These are phyloP conservation scores for Echinochloa phyllopogon DNA, from an alignment of 176 grass and related monocot species.

Conservation along the genomic window DNA sequence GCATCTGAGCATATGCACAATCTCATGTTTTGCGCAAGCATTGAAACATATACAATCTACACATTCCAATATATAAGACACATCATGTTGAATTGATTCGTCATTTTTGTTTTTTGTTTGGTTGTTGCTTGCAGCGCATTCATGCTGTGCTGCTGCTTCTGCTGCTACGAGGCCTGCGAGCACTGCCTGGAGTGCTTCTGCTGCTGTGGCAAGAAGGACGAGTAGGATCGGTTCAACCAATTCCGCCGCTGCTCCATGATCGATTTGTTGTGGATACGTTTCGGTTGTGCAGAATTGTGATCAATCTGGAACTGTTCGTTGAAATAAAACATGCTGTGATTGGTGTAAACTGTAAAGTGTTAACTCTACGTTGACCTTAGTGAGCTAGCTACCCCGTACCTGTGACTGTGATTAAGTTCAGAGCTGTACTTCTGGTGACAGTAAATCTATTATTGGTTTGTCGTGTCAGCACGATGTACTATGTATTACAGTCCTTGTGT, in stretches of 20 bases:
- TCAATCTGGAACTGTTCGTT: constrained; percentile 21
- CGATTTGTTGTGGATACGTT: neutral
- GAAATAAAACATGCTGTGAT: constrained; percentile 27
- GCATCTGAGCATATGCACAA: neutral
- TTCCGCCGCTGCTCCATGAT: neutral
- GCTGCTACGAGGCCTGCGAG: constrained; percentile 69
- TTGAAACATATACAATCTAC: neutral
- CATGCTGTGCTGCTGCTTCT: constrained; percentile 73
- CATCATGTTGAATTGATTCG: neutral
- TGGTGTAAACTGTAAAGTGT: constrained; percentile 22
- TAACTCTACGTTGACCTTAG: constrained; percentile 29
- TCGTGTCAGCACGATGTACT: neutral
- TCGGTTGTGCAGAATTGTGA: neutral
- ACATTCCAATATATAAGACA: neutral
- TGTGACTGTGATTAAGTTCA: constrained; percentile 1
- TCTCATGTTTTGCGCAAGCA: neutral
- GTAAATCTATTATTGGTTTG: constrained; percentile 24
- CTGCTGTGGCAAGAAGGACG: constrained; percentile 62
- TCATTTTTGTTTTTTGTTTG: neutral
- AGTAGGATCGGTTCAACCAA: constrained; percentile 5
- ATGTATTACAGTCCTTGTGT: constrained; percentile 16
- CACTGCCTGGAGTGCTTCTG: constrained; percentile 63
- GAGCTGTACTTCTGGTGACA: constrained; percentile 12
- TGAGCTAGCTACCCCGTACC: neutral
- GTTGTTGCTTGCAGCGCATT: constrained; percentile 47